phyloP scores from a whole-genome alignment of 257 asterid genomes.

The Nicotiana noctiflora region DNA sequence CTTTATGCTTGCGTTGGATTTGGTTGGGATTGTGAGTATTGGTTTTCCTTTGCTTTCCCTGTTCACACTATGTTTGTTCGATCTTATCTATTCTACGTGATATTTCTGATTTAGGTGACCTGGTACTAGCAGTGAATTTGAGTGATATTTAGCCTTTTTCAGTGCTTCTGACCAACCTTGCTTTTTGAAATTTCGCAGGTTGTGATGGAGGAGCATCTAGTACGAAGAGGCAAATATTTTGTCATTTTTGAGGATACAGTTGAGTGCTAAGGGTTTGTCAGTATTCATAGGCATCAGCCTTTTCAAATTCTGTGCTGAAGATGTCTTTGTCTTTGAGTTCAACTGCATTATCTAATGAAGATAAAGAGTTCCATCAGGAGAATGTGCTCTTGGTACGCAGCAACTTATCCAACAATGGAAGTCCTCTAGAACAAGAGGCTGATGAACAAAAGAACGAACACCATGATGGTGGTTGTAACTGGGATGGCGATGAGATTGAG shows the following conservation, averaged over 20 bases:
- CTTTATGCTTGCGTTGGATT: neutral
- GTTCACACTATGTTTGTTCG: neutral
- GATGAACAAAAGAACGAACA: constrained; percentile 24
- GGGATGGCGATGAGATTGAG: constrained; percentile 22
- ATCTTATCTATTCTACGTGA: neutral
- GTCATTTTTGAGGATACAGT: constrained; percentile 6
- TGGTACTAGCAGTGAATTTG: neutral
- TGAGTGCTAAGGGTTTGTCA: neutral
- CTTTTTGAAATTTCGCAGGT: neutral
- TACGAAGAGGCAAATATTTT: neutral
- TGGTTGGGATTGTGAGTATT: neutral
- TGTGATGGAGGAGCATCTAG: neutral
- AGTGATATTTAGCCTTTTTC: neutral
- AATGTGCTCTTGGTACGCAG: neutral
- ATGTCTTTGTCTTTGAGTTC: constrained; percentile 4
- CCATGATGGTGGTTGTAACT: constrained; percentile 22
- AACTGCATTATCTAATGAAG: constrained; percentile 1
- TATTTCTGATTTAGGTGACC: neutral
- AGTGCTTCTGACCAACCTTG: neutral
- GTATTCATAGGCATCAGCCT: neutral
- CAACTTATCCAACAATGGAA: constrained; percentile 13
- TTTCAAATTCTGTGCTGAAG: neutral
- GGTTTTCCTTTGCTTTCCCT: neutral
- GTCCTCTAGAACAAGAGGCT: constrained; percentile 27
- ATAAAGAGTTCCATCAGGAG: neutral